These are phyloP conservation scores for Sophora flavescens DNA, from an alignment of 306 rosid genomes.

Conservation along the genomic window DNA sequence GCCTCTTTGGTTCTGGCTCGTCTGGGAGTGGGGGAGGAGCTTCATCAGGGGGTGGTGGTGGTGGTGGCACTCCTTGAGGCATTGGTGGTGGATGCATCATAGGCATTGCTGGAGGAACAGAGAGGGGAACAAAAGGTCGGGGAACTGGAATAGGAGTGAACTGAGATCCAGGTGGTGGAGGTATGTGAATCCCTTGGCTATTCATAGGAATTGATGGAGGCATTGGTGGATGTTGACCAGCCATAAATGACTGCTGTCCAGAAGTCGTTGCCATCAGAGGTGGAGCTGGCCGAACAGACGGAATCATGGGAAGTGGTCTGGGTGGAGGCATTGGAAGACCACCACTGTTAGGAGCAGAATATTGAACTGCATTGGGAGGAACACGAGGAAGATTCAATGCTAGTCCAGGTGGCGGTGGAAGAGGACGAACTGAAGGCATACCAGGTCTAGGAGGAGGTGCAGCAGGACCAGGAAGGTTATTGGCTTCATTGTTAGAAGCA, in stretches of 20 bases:
- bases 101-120: constrained; percentile 67
- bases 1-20: constrained; percentile 95
- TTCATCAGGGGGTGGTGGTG: constrained; percentile 86
- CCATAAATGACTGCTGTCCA: constrained; percentile 72
- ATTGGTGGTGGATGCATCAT: constrained; percentile 90
- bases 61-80: constrained; percentile 91
- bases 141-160: constrained; percentile 66
- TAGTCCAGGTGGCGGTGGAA: constrained; percentile 93
- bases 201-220: constrained; percentile 43
- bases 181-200: constrained; percentile 67
- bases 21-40: constrained; percentile 98
- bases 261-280: constrained; percentile 68
- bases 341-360: constrained; percentile 65
- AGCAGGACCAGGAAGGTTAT: constrained; percentile 88
- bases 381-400: constrained; percentile 90
- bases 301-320: constrained; percentile 74
- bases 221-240: constrained; percentile 69
- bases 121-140: constrained; percentile 64
- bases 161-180: constrained; percentile 96
- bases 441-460: constrained; percentile 94
- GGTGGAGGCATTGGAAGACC: constrained; percentile 70
- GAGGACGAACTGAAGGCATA: constrained; percentile 82
- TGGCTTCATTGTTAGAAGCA: constrained; percentile 59
- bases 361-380: constrained; percentile 65
- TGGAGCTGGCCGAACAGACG: constrained; percentile 69